Base-by-base conservation (phyloP, 140 eudicot species). In the Cichorium intybus region DNA sequence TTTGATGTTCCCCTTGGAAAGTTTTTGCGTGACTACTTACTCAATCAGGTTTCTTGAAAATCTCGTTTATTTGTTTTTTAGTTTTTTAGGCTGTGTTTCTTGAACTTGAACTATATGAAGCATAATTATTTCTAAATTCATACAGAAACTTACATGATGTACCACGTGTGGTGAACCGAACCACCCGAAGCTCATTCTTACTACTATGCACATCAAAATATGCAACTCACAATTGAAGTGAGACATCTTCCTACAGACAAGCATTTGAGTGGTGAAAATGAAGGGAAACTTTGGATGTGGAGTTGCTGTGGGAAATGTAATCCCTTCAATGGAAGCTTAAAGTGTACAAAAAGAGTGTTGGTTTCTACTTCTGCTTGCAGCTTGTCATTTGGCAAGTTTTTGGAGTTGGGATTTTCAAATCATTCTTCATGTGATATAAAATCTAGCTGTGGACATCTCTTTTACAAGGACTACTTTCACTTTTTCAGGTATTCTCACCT, bases 281-380 rank as follows among this genome's bases (percentile, higher is more conserved):
- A 84, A 64, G 94, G 97, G 69, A 90, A 90, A 76, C 85, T 90
- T 60, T 90, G 97, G 97, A 90, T 90, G 97, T 90, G 97, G 97
- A 87, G 97, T 77, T 83, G 91, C 60, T 91, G 97, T 85, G 96
- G 95, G 60, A 84, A 83, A 71, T 87, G 96, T 75, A 83, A 78
- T 54, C 81, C 77, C 58, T 17, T 39, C 48, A 85, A 76, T 73
- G 97, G 88, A 64, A 87, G 72, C 70, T 72, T 81, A 26, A 78
- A 73, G 83, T 85, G 87, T 43, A 91, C 97, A 24, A 91, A 87
- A 77, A 80, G 97, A 65, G 91, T 91, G 21, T 52, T 91, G 75
- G 76, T 91, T 63, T 91, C 96, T 17, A 67, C 69, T 73, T 85
- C 79, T 71, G 95, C 97, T 35, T 77, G 96, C 71, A 84, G 95